Evolutionary conservation across 2,329 filamentous ascomycete genomes (phyloP).

Genomic region (Cladosporium velox): DNA sequence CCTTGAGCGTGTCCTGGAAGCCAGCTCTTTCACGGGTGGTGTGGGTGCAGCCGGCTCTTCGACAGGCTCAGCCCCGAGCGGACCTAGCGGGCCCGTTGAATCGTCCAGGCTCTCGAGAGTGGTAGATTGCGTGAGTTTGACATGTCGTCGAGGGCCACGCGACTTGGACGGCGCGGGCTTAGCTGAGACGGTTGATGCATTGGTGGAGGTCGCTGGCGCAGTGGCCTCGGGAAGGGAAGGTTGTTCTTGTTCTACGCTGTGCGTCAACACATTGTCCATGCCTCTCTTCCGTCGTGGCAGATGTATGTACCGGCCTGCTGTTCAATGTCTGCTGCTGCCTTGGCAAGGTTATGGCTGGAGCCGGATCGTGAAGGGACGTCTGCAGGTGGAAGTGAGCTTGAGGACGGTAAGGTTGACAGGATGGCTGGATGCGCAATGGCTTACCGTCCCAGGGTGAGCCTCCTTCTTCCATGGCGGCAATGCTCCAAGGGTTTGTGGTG

Average conservation of each 20-base stretch:
- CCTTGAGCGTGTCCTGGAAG: conserved; percentile 45
- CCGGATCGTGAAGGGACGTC: conserved; percentile 51
- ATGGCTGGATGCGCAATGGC: conserved; percentile 2
- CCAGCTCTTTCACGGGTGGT: conserved; percentile 62
- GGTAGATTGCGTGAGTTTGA: conserved; percentile 74
- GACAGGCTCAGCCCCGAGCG: conserved; percentile 53
- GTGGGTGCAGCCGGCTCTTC: conserved; percentile 63
- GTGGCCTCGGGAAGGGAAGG: conserved; percentile 20
- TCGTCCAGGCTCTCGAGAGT: conserved; percentile 74
- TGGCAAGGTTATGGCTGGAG: conserved; percentile 43
- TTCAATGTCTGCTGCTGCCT: conserved; percentile 40
- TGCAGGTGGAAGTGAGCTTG: conserved; percentile 29
- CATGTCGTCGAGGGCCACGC: conserved; percentile 60
- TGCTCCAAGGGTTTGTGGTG: conserved; percentile 26
- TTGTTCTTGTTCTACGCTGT: conserved; percentile 17
- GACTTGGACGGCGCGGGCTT: conserved; percentile 41
- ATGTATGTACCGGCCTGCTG: conserved; percentile 29
- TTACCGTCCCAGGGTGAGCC: conserved; percentile 38
- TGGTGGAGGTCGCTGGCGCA: conserved; percentile 27
- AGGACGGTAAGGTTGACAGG: neutral
- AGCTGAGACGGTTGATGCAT: conserved; percentile 26
- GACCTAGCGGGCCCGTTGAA: conserved; percentile 75
- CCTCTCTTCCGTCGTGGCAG: neutral
- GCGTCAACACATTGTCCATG: conserved; percentile 8
- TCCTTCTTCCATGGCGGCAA: conserved; percentile 35